Conservation (phyloP, 371 early-diverging fungal species). For the Lichtheimia corymbifera region DNA sequence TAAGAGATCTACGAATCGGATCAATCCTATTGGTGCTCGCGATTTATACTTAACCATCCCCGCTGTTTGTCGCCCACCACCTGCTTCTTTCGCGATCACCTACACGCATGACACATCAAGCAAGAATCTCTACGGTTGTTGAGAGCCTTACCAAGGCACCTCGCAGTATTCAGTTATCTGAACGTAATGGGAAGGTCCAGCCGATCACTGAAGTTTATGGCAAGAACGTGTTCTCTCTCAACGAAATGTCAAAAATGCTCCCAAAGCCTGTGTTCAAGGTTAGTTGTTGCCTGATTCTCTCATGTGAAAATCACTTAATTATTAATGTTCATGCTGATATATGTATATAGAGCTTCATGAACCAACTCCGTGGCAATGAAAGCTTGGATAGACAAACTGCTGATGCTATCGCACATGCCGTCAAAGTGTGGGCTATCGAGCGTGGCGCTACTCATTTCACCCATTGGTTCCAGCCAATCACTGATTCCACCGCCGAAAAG, state of each 20-base stretch:
- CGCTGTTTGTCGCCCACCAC: too few relatives aligned
- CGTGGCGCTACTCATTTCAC: conserved; percentile 96
- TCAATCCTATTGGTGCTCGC: too few relatives aligned
- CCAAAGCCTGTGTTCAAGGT: conserved; percentile 92
- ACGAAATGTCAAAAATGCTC: conserved; percentile 82
- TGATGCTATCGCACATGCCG: conserved; percentile 97
- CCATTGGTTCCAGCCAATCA: conserved; percentile 99
- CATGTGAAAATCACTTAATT: background rate
- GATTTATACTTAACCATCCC: too few relatives aligned
- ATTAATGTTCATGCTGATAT: background rate
- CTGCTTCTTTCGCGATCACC: too few relatives aligned
- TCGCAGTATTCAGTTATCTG: conserved; percentile 64
- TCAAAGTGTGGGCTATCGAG: conserved; percentile 96
- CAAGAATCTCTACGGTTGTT: conserved; percentile 34
- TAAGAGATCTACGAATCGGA: too few relatives aligned
- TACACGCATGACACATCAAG: conserved; percentile 29
- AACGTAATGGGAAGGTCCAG: conserved; percentile 66
- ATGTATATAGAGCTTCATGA: conserved; percentile 65
- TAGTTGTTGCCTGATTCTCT: background rate
- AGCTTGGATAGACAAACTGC: conserved; percentile 90
- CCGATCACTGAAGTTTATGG: conserved; percentile 90
- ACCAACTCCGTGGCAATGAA: conserved; percentile 86
- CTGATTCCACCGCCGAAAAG: conserved; percentile 97
- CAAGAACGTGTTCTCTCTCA: conserved; percentile 88
- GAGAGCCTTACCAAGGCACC: conserved; percentile 37